Evolutionary conservation across 352 stramenopile genomes (phyloP).

Genomic region (Phytophthora aleatoria): DNA sequence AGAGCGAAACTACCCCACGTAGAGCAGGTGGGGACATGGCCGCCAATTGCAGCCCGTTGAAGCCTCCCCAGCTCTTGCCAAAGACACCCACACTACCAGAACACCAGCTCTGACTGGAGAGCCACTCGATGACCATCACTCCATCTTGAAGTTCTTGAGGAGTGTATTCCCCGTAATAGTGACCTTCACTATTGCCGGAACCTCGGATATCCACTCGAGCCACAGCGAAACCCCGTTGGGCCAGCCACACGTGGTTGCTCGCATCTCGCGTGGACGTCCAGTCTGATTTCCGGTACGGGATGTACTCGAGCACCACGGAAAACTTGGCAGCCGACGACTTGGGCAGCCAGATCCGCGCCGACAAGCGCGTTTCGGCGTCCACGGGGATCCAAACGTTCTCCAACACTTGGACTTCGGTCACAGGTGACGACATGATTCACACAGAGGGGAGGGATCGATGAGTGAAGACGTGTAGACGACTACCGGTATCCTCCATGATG

Average conservation of each 20-base stretch:
- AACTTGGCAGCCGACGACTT: slow-evolving; percentile 19
- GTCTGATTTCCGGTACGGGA: slow-evolving; percentile 57
- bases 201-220: slow-evolving; percentile 55
- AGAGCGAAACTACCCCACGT: slow-evolving; percentile 51
- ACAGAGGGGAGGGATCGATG: background rate
- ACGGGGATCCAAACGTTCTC: slow-evolving; percentile 55
- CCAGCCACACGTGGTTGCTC: slow-evolving; percentile 54
- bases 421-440: slow-evolving; percentile 1
- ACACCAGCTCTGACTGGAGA: slow-evolving; percentile 49
- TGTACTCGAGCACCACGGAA: slow-evolving; percentile 58
- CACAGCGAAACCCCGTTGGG: slow-evolving; percentile 49
- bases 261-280: slow-evolving; percentile 50
- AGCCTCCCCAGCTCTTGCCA: slow-evolving; percentile 61
- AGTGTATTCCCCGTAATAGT: slow-evolving; percentile 54
- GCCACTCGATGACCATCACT: slow-evolving; percentile 52
- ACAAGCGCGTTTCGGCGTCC: slow-evolving; percentile 28
- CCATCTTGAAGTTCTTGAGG: slow-evolving; percentile 48
- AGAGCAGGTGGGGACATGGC: slow-evolving; percentile 44
- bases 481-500: background rate
- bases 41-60: slow-evolving; percentile 56
- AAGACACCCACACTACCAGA: slow-evolving; percentile 48
- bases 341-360: slow-evolving; percentile 45
- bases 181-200: slow-evolving; percentile 50
- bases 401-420: slow-evolving; percentile 25
- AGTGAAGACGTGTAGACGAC: slow-evolving; percentile 7